Base-by-base conservation (phyloP, 495 filamentous ascomycete species). In the Hypoxylon lenormandii region DNA sequence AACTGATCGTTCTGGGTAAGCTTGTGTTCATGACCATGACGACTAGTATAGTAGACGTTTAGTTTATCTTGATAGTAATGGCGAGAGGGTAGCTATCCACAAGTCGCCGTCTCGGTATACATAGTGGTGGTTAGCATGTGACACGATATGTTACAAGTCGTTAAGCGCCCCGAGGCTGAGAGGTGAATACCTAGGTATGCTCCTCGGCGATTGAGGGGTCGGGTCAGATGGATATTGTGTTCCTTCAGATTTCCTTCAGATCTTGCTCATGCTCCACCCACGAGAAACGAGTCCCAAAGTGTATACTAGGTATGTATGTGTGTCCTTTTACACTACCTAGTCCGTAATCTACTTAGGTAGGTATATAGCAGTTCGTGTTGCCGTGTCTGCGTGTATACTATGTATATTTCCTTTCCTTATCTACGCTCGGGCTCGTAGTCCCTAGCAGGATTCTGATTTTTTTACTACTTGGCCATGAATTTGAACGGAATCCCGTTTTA, bases 241-340 rank as follows among this genome's bases (percentile, higher is more conserved):
- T 26, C 64, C 57, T 63, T 59, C 40, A 59, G 47, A 22, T 58
- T 2, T 26, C 64, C 57, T 63, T 59, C 40, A 59, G 47, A 22
- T 58, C 36, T 56, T 45, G 61, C 28, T 47, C 12, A 45, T 26
- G 59, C 18, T 16, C 43, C 18, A 33, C 47, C 22, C 33, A 28
- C 26, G 16, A 56, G 48, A 37, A 26, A 28, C 28, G 30, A 28
- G 37, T 52, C 49, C 12, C 26, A 37, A 15, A 16, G 4, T 19
- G 2, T 47, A 22, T n/a, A n/a, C n/a, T n/a, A n/a, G n/a, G n/a
- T n/a, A n/a, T 28, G 26, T 28, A 28, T 7, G 26, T 28, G 26
- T 28, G 26, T 28, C 26, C 26, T 28, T 28, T 28, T 28, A 28
- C 26, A 28, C 26, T 28, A 28, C 3, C 7, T 7, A 28, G 26